Evolutionary conservation across 73 alveolate species (phyloP), one percentile per base, ranked within the genome.

Genomic region (Vitrella brassicaformis): DNA sequence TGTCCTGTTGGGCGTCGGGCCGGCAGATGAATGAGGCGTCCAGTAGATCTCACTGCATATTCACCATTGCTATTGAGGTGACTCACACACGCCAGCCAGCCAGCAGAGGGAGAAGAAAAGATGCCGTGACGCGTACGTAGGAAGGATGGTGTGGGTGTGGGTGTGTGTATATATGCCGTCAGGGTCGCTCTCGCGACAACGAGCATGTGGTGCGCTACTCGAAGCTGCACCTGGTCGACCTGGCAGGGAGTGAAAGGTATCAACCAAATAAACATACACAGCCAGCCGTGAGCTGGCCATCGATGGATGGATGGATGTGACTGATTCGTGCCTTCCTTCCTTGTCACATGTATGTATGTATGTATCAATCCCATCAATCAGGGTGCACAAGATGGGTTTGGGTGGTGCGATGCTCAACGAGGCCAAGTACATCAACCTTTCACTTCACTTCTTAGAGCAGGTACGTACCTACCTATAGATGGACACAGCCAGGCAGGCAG

Each of bases 1-100:
- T n/a, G n/a, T n/a, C n/a, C n/a, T n/a, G n/a, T n/a, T n/a, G n/a
- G n/a, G n/a, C n/a, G n/a, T n/a, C n/a, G n/a, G n/a, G n/a, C n/a
- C n/a, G n/a, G n/a, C n/a, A n/a, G n/a, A 95, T 94, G 90, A 96
- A 97, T 84, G 99, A 97, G 83, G 98, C 98, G 0, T 91, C 98
- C 46, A 97, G 99, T 25, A 80, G 99, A 30, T 95, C 99, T 26
- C 99, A 97, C 87, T 97, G 99, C 82, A 90, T 97, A 68, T 97
- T 97, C 86, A 95, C 94, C 86, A 90, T 96, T 31, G 89, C 91
- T 86, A 85, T 96, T 28, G 99, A 96, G 90, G 88, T 97, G 68
- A 91, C 96, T 68, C 90, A 95, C 82, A 86, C n/a, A n/a, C n/a
- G n/a, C n/a, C n/a, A n/a, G n/a, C n/a, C n/a, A n/a, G n/a, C n/a